Evolutionary conservation across 1,284 basidiomycete genomes (phyloP).

Genomic region (Cryptococcus maquisensis): DNA sequence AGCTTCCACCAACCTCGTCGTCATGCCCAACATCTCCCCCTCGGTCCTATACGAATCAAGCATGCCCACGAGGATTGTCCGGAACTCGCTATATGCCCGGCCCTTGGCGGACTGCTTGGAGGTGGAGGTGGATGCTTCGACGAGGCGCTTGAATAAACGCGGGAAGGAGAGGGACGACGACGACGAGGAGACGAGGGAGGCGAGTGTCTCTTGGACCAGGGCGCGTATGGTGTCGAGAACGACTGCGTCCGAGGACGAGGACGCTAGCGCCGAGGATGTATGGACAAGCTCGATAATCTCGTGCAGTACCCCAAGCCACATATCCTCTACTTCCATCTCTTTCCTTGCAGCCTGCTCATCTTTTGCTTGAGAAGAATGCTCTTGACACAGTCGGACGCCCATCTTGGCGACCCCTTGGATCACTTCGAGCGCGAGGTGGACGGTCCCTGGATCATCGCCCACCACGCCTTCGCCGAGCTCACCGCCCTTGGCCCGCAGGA

Average conservation of each 20-base stretch:
- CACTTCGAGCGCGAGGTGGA: conserved; percentile 49
- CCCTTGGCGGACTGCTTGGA: conserved; percentile 27
- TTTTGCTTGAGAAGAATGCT: conserved; percentile 54
- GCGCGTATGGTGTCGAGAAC: conserved; percentile 59
- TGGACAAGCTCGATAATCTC: conserved; percentile 78
- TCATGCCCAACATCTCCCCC: conserved; percentile 83
- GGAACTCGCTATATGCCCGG: conserved; percentile 81
- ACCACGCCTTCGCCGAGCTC: conserved; percentile 54
- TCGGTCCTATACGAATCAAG: conserved; percentile 88
- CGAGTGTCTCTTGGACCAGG: conserved; percentile 80
- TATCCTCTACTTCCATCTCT: conserved; percentile 65
- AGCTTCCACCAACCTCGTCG: conserved; percentile 73
- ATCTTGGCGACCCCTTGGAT: conserved; percentile 56
- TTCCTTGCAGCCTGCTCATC: neutral
- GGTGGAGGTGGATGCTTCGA: conserved; percentile 52
- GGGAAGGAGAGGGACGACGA: conserved; percentile 85
- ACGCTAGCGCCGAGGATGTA: conserved; percentile 53
- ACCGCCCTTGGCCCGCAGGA: conserved; percentile 58
- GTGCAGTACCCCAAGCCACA: conserved; percentile 83
- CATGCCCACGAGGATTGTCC: conserved; percentile 79
- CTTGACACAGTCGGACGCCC: conserved; percentile 64
- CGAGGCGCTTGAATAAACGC: conserved; percentile 80
- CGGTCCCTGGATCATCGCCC: conserved; percentile 36
- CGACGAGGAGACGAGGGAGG: conserved; percentile 75
- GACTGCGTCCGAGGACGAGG: conserved; percentile 1